Percentiles rank a stretch among this genome's conserved stretches.
Evolutionary conservation across 345 rosid genomes (phyloP).

Genomic region (thale cress (Arabidopsis thaliana)): DNA sequence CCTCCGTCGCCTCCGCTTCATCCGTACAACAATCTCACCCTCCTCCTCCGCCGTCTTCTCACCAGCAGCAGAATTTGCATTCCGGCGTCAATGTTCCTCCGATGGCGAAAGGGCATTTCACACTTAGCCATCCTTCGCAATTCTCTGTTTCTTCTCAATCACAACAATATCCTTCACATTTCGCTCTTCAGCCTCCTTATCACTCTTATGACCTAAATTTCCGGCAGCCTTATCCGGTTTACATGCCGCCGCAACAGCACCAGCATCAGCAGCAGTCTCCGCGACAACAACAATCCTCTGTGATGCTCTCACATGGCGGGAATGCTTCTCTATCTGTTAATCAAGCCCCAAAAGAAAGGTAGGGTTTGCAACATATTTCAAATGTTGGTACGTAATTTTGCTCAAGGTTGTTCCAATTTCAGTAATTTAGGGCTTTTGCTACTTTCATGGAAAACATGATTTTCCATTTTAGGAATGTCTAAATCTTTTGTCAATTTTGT

Average conservation of each 20-base stretch:
- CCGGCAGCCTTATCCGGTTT: slow-evolving; percentile 56
- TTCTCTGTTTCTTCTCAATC: slow-evolving; percentile 43
- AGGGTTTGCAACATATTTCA: slow-evolving; percentile 6
- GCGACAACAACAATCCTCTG: slow-evolving; percentile 41
- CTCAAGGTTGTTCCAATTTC: slow-evolving; percentile 1
- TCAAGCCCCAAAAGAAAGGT: slow-evolving; percentile 77
- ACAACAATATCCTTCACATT: slow-evolving; percentile 57
- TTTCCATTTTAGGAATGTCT: slow-evolving; percentile 29
- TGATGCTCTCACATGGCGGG: slow-evolving; percentile 28
- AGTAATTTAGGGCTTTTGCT: slow-evolving; percentile 23
- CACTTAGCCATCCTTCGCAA: slow-evolving; percentile 60
- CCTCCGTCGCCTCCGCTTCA: slow-evolving; percentile 27
- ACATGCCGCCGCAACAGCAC: slow-evolving; percentile 34
- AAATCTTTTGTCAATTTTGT: slow-evolving; percentile 28
- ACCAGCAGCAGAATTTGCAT: slow-evolving; percentile 27
- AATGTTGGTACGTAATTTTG: slow-evolving; percentile 11
- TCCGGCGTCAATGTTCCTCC: slow-evolving; percentile 41
- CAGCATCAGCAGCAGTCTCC: slow-evolving; percentile 39
- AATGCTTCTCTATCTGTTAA: slow-evolving; percentile 34
- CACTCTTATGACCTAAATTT: slow-evolving; percentile 78
- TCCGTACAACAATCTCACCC: slow-evolving; percentile 29
- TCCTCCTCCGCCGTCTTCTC: slow-evolving; percentile 20
- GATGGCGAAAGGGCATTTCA: slow-evolving; percentile 59
- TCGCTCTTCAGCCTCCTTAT: slow-evolving; percentile 53
- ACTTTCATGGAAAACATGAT: slow-evolving; percentile 12